These are phyloP conservation scores for Pseudogymnoascus sp. DNA, from an alignment of 2,329 filamentous ascomycete genomes.

Conservation along the genomic window DNA sequence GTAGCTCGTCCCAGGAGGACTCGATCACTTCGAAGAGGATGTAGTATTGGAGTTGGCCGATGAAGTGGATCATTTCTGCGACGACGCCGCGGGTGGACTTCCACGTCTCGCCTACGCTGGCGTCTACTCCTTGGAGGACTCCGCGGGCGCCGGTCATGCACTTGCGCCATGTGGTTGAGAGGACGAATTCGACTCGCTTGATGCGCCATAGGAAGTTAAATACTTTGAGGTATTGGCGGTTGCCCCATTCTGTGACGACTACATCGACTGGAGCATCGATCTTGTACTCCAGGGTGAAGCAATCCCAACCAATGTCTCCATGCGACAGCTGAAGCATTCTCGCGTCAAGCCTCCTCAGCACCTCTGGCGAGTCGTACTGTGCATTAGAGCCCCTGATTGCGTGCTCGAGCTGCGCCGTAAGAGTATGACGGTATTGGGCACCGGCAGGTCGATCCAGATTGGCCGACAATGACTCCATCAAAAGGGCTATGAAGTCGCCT, in stretches of 20 bases:
- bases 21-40: conserved; percentile 99
- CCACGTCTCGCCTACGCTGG: conserved; percentile 70
- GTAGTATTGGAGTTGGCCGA: conserved; percentile 96
- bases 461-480: conserved; percentile 92
- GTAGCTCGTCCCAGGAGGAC: conserved; percentile 85
- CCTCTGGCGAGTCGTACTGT: conserved; percentile 88
- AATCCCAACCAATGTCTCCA: conserved; percentile 97
- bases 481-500: conserved; percentile 90
- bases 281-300: conserved; percentile 97
- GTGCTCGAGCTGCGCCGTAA: conserved; percentile 96
- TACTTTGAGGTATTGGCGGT: conserved; percentile 93
- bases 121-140: conserved; percentile 74
- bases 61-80: conserved; percentile 97
- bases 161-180: conserved; percentile 84
- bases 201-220: conserved; percentile 99
- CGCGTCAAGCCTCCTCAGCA: conserved; percentile 86
- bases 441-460: conserved; percentile 95
- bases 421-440: conserved; percentile 89
- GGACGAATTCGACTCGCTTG: conserved; percentile 92
- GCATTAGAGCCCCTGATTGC: conserved; percentile 96
- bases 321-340: conserved; percentile 95
- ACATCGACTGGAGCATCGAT: conserved; percentile 95
- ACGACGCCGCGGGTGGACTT: conserved; percentile 81
- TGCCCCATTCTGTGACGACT: conserved; percentile 92
- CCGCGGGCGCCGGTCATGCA: conserved; percentile 92